Evolutionary conservation across 1,139 yeast genomes (phyloP), one percentile per base, ranked within the genome.

Genomic region (Candida sp.): DNA sequence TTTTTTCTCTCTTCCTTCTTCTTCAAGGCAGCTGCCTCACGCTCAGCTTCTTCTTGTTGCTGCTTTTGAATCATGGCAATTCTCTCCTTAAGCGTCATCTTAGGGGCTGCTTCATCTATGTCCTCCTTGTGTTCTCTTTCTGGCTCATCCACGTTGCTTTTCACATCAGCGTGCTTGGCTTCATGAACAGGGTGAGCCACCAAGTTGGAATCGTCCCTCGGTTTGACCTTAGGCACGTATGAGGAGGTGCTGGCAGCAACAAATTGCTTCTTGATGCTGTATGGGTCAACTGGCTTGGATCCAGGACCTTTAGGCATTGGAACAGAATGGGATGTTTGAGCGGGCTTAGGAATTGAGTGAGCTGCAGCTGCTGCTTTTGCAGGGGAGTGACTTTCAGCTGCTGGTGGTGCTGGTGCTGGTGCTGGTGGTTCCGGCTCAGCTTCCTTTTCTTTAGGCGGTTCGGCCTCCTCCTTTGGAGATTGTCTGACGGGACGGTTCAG

Each of bases 1-100:
- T 73, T 77, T 61, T 78, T 80, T 56, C 82, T 80, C 62, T 84
- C 86, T 56, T 84, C 85, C 54, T 80, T 80, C 59, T 82, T 80
- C 55, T 80, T 80, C 59, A 76, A 56, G 6, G 86, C 81, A 2
- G 88, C 90, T 28, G 81, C 90, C 52, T 84, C 85, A 47, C 89
- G 80, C 58, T 88, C 93, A 5, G 88, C 90, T 62, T 90, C 96
- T 61, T 89, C 91, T 51, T 83, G 82, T 66, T 90, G 97, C 53
- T 86, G 86, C 63, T 90, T 83, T 65, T 93, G 97, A 49, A 94
- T 75, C 63, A 90, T 65, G 8, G 90, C 90, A 64, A 94, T 91
- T 57, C 98, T 81, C 58, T 94, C 98, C 64, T 89, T 89, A 63
- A 94, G 76, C 51, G 96, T 87, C 73, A 92, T 71, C 59, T 88